Percentiles rank a stretch among this genome's conserved stretches.
These are phyloP conservation scores for Suillus clintonianus DNA, from an alignment of 768 basidiomycete genomes.

Conservation along the genomic window DNA sequence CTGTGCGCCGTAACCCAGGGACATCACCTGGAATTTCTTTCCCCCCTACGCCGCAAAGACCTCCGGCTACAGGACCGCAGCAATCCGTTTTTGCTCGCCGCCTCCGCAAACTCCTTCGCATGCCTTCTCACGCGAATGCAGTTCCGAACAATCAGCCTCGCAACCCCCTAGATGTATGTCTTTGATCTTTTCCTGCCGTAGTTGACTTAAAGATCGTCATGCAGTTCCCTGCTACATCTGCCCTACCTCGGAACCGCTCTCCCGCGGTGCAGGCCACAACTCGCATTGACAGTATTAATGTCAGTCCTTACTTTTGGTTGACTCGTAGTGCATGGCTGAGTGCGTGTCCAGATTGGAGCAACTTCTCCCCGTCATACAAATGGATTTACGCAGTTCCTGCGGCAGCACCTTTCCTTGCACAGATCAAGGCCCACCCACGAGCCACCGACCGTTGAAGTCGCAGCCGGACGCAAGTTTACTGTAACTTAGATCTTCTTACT, in stretches of 20 bases:
- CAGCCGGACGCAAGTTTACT: not conserved
- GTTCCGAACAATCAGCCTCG: not conserved
- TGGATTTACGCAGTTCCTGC: not conserved
- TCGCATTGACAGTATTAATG: too few species aligned
- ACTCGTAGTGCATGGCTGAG: not conserved
- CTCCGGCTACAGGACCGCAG: not conserved
- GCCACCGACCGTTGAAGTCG: not conserved
- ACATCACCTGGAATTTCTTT: not conserved
- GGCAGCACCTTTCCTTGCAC: not conserved
- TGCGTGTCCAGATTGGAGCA: not conserved
- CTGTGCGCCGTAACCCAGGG: not conserved
- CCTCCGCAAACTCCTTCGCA: not conserved
- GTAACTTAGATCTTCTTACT: not conserved
- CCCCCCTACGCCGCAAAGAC: not conserved
- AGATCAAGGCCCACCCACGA: not conserved
- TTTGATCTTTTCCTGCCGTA: not conserved
- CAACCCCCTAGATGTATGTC: not conserved
- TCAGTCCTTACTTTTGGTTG: not conserved
- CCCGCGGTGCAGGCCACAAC: not conserved
- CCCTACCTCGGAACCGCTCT: not conserved
- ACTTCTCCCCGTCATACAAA: not conserved
- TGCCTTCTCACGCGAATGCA: not conserved
- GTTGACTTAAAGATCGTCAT: not conserved
- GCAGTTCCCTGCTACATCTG: not conserved
- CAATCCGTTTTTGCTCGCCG: not conserved